Evolutionary conservation across 2,329 filamentous ascomycete species (phyloP), one percentile per base, ranked within the genome.

Genomic region (Daldinia sp.): DNA sequence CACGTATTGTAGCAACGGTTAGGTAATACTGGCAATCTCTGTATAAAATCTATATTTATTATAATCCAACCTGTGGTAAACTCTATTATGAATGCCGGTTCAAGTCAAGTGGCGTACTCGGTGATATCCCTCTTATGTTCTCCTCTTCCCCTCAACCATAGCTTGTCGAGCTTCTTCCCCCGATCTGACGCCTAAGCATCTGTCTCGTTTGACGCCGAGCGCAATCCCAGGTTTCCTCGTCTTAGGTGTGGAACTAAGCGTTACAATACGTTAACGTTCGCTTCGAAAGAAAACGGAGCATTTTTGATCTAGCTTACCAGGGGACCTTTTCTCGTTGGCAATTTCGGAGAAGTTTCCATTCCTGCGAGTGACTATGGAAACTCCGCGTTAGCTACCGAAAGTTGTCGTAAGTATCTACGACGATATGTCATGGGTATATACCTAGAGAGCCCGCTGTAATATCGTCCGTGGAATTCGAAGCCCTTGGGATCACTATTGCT

Each of bases 51-150:
- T 67, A 68, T 54, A 39, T 62, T 7, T 54, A 54, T 56, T 58
- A 63, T 6, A 56, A 61, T 61, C 63, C 63, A 58, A 39, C 67
- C 67, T 55, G 63, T 59, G 63, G 67, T 69, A 56, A 56, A 68
- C 39, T 39, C 59, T 67, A 51, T 57, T 39, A 51, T 50, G 60
- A 61, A 69, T 41, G 26, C 60, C 56, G 64, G 60, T 63, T 64
- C 59, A 60, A 57, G 55, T 44, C 26, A 30, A 60, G 63, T 39
- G 50, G 46, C 63, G 33, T 63, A n/a, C 55, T 60, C 50, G 56
- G 53, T 53, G 46, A 41, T 44, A 35, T 37, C 28, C 51, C 18
- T 9, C 9, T 30, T 37, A 30, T 13, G n/a, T 37, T 54, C 30
- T 54, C 7, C 4, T 15, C 13, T 33, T 18, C 13, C 1, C 15